A percentile compares a stretch with the other conserved stretches of the same genome.
These are phyloP conservation scores for Tuber borchii DNA, from an alignment of 495 filamentous ascomycete genomes.

Conservation along the genomic window DNA sequence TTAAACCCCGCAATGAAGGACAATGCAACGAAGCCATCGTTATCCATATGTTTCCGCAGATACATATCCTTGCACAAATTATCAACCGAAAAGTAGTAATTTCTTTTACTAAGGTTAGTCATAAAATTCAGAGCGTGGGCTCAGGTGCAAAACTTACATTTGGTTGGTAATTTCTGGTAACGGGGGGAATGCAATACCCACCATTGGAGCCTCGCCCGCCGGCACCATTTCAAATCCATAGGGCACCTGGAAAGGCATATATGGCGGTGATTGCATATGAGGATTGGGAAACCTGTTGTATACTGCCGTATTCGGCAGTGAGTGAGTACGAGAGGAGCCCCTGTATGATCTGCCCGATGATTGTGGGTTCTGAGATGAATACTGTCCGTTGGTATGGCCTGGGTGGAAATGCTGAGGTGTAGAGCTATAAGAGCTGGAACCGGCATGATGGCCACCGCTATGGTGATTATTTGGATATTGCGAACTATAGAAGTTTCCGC, in stretches of 20 bases:
- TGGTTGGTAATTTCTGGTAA: slow-evolving; percentile 60
- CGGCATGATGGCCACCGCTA: slow-evolving; percentile 28
- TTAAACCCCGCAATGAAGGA: slow-evolving; percentile 72
- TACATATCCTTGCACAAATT: slow-evolving; percentile 93
- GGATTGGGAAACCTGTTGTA: slow-evolving; percentile 36
- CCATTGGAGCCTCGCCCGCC: slow-evolving; percentile 18
- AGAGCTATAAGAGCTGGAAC: slow-evolving; percentile 24
- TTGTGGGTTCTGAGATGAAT: slow-evolving; percentile 30
- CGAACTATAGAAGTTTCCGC: slow-evolving; percentile 32
- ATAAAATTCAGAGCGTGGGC: slow-evolving; percentile 8
- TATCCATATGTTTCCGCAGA: slow-evolving; percentile 86
- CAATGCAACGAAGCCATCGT: slow-evolving; percentile 81
- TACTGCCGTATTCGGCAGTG: slow-evolving; percentile 6
- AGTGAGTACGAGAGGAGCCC: slow-evolving; percentile 22
- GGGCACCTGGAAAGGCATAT: slow-evolving; percentile 47
- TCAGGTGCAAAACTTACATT: slow-evolving; percentile 48
- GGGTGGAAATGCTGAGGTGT: slow-evolving; percentile 29
- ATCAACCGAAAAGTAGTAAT: slow-evolving; percentile 95
- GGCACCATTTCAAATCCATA: slow-evolving; percentile 54
- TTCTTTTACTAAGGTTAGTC: slow-evolving; percentile 42
- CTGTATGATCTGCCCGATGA: slow-evolving; percentile 30
- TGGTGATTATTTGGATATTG: slow-evolving; percentile 21
- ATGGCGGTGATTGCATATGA: slow-evolving; percentile 36
- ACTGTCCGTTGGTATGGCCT: slow-evolving; percentile 31
- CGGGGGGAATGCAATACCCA: slow-evolving; percentile 48